Evolutionary conservation across 495 filamentous ascomycete species (phyloP).

Genomic region (Rostrohypoxylon terebratum): DNA sequence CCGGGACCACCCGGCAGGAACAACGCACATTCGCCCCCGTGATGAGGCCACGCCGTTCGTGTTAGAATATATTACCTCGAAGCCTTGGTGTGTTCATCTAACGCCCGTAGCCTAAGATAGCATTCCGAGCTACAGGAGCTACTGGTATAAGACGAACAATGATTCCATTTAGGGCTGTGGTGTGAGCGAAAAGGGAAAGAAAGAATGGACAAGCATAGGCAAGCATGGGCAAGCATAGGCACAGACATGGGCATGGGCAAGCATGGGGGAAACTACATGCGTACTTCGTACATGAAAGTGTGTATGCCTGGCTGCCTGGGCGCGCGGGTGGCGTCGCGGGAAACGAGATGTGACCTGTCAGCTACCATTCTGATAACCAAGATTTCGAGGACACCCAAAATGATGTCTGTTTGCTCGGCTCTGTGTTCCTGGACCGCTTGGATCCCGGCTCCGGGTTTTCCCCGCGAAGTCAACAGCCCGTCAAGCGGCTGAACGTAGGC

Average conservation of each 20-base stretch:
- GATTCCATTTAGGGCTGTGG: conserved; percentile 35
- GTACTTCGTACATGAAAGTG: conserved; percentile 17
- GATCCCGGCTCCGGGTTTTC: conserved; percentile 47
- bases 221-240: not conserved
- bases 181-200: conserved; percentile 23
- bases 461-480: conserved; percentile 45
- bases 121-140: not conserved
- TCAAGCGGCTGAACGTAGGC: conserved; percentile 42
- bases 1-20: conserved; percentile 37
- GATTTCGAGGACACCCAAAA: conserved; percentile 39
- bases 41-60: conserved; percentile 28
- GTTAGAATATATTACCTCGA: conserved; percentile 29
- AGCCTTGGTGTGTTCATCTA: conserved; percentile 19
- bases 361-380: conserved; percentile 37
- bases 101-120: conserved; percentile 11
- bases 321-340: conserved; percentile 31
- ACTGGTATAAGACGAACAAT: conserved; percentile 19
- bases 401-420: conserved; percentile 46
- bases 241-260: not conserved
- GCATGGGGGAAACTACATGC: not conserved
- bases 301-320: conserved; percentile 28
- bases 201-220: not conserved
- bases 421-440: conserved; percentile 39
- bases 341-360: conserved; percentile 48
- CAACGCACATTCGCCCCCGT: conserved; percentile 40